phyloP scores from a whole-genome alignment of 1,284 basidiomycete genomes.

The Moesziomyces antarcticus region DNA sequence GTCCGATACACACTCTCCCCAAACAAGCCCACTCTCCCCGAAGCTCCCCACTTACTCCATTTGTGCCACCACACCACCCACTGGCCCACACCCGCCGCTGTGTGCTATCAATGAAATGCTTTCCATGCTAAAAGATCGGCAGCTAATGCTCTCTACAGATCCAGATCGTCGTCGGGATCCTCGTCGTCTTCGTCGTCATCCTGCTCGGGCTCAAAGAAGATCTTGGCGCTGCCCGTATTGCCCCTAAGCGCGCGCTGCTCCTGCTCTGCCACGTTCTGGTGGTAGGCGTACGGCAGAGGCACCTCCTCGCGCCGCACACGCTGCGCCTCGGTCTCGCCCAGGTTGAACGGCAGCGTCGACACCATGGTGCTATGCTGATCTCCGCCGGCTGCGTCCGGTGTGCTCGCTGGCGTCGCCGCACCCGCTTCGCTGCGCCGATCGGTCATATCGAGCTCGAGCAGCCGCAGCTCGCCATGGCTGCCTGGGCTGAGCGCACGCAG shows the following conservation, averaged over 20 bases:
- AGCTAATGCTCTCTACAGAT: slow-evolving; percentile 42
- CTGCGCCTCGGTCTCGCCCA: slow-evolving; percentile 52
- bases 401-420: slow-evolving; percentile 1
- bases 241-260: slow-evolving; percentile 26
- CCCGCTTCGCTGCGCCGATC: slow-evolving; percentile 10
- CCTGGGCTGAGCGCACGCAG: slow-evolving; percentile 9
- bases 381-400: not conserved
- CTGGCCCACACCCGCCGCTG: too few relatives aligned
- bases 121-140: too few relatives aligned
- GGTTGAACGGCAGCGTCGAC: slow-evolving; percentile 53
- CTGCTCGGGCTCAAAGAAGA: slow-evolving; percentile 63
- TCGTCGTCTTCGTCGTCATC: slow-evolving; percentile 65
- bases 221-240: slow-evolving; percentile 54
- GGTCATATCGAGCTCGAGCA: slow-evolving; percentile 33
- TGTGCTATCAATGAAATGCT: too few relatives aligned
- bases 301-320: slow-evolving; percentile 51
- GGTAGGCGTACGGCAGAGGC: slow-evolving; percentile 55
- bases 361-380: slow-evolving; percentile 42
- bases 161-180: slow-evolving; percentile 64
- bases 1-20: too few relatives aligned
- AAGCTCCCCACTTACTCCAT: too few relatives aligned
- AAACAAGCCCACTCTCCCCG: too few relatives aligned
- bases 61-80: too few relatives aligned
- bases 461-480: not conserved
- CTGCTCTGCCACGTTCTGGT: slow-evolving; percentile 25